Percentiles rank a stretch among this genome's conserved stretches.
phyloP scores from a whole-genome alignment of 225 moss, liverwort and hornwort species.

The Sphagnum tenellum region DNA sequence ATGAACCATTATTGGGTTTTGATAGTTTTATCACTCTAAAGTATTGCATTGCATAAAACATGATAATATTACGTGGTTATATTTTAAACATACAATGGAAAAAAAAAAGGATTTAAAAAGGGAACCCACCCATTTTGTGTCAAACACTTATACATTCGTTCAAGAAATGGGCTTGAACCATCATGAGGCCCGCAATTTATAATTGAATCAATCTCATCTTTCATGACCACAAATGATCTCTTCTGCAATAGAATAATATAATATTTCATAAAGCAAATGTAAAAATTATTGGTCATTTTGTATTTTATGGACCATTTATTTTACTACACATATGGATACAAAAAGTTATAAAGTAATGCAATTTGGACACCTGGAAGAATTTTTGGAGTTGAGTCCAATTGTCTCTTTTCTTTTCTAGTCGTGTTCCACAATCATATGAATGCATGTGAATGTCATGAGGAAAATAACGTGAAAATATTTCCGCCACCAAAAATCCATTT shows the following conservation, averaged over 20 bases:
- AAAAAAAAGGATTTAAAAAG: not conserved
- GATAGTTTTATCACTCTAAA: no score
- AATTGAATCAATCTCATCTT: conserved; percentile 80
- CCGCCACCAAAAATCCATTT: conserved; percentile 90
- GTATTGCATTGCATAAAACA: no score
- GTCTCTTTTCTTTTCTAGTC: conserved; percentile 64
- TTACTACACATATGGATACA: not conserved
- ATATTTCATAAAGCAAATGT: not conserved
- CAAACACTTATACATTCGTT: conserved; percentile 74
- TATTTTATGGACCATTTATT: not conserved
- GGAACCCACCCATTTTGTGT: conserved; percentile 52
- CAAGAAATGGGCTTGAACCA: conserved; percentile 59
- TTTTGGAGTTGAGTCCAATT: conserved; percentile 85
- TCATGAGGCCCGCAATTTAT: conserved; percentile 54
- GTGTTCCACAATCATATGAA: conserved; percentile 77
- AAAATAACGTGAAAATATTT: conserved; percentile 86
- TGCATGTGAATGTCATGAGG: conserved; percentile 86
- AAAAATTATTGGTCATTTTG: not conserved
- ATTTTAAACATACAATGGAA: no score
- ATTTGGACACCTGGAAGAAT: conserved; percentile 51
- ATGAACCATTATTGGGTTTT: no score
- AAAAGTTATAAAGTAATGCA: not conserved
- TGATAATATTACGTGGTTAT: no score
- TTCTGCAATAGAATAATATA: conserved; percentile 31
- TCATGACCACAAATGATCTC: conserved; percentile 47